These are phyloP conservation scores for Sugiyamaella qingdaonensis DNA, from an alignment of 805 yeast genomes.

Conservation along the genomic window DNA sequence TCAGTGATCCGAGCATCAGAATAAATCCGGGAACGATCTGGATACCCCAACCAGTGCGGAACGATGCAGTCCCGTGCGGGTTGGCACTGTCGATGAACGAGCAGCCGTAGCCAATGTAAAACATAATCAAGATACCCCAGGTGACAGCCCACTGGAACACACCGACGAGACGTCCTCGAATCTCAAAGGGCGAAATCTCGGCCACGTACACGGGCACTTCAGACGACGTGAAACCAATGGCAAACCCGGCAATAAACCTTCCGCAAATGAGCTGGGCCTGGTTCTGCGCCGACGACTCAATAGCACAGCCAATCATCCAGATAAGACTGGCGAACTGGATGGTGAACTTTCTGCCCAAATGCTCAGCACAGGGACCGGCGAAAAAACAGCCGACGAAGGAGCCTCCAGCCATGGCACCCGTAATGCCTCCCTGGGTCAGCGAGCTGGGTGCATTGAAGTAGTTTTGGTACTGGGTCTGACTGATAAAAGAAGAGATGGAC, in stretches of 20 bases:
- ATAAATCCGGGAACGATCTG: conserved; percentile 50
- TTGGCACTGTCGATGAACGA: conserved; percentile 25
- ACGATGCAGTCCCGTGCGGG: conserved; percentile 45
- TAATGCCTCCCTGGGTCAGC: conserved; percentile 62
- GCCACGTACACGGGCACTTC: conserved; percentile 64
- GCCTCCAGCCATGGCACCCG: conserved; percentile 72
- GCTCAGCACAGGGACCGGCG: conserved; percentile 48
- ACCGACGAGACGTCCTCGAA: conserved; percentile 59
- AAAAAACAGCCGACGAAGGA: conserved; percentile 62
- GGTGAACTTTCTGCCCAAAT: conserved; percentile 51
- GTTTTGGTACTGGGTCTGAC: conserved; percentile 42
- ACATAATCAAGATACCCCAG: conserved; percentile 58
- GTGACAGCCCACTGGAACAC: conserved; percentile 60
- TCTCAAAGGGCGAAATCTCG: conserved; percentile 56
- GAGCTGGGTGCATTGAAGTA: conserved; percentile 54
- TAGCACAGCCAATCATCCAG: conserved; percentile 60
- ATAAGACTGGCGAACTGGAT: conserved; percentile 49
- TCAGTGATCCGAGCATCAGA: conserved; percentile 40
- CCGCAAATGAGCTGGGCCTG: conserved; percentile 48
- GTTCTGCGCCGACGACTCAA: conserved; percentile 44
- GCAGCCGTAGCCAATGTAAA: conserved; percentile 46
- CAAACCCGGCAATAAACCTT: conserved; percentile 57
- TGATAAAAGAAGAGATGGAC: conserved; percentile 65
- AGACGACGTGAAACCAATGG: conserved; percentile 61
- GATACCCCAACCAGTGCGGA: conserved; percentile 62